A percentile compares a stretch with the other conserved stretches of the same genome.
phyloP scores from a whole-genome alignment of 106 monocot species.

The Dendrobium huoshanense region DNA sequence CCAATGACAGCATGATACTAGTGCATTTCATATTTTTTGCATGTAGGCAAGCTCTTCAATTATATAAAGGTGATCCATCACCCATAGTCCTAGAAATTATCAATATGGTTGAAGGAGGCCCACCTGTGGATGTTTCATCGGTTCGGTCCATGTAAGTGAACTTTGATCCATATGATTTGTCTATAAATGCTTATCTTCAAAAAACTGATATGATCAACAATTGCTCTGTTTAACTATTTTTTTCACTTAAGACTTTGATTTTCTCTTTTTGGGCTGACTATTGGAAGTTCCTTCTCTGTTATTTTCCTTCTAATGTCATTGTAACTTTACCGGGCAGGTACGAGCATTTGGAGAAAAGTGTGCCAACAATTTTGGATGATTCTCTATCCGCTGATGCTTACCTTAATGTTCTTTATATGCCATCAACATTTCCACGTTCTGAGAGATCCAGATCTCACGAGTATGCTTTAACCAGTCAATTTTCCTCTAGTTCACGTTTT shows the following conservation, averaged over 20 bases:
- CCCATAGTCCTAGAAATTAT: constrained; percentile 66
- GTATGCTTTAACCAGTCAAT: constrained; percentile 26
- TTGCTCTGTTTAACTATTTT: background rate
- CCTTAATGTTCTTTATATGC: constrained; percentile 84
- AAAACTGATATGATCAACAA: background rate
- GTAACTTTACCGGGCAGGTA: constrained; percentile 49
- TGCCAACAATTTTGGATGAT: constrained; percentile 79
- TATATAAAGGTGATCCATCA: constrained; percentile 63
- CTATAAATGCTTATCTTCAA: background rate
- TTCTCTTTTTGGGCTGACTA: background rate
- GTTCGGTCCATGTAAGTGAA: constrained; percentile 72
- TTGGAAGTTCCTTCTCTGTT: background rate
- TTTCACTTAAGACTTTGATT: background rate
- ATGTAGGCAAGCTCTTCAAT: constrained; percentile 91
- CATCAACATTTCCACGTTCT: constrained; percentile 87
- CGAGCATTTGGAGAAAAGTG: constrained; percentile 86
- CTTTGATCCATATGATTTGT: background rate
- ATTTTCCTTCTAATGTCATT: background rate
- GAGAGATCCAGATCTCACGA: constrained; percentile 49
- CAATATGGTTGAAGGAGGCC: constrained; percentile 71
- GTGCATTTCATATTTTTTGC: constrained; percentile 14
- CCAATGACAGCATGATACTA: background rate
- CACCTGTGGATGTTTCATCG: constrained; percentile 84
- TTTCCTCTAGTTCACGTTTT: constrained; percentile 27
- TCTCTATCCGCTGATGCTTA: constrained; percentile 95